phyloP scores from a whole-genome alignment of 192 early-diverging fungal genomes.

The Coemansia nantahalensis region DNA sequence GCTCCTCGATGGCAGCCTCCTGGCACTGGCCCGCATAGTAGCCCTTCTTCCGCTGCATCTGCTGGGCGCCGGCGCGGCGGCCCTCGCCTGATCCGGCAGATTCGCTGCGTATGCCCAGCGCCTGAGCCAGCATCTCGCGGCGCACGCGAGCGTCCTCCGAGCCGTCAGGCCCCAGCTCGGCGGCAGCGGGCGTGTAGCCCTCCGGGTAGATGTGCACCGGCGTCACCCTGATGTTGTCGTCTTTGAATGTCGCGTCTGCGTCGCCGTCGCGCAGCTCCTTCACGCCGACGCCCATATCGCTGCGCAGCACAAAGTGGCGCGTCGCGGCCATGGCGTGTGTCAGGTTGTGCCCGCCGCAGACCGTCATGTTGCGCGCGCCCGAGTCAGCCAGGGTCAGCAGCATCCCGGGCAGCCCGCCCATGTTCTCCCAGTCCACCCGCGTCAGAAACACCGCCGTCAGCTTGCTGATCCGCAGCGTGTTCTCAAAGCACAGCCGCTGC shows the following conservation, averaged over 20 bases:
- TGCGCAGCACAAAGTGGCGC: slow-evolving; percentile 75
- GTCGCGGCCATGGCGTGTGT: slow-evolving; percentile 76
- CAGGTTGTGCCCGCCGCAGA: slow-evolving; percentile 78
- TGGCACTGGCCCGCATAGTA: slow-evolving; percentile 29
- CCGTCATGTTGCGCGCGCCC: slow-evolving; percentile 57
- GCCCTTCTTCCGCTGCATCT: slow-evolving; percentile 34
- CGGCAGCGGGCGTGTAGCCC: slow-evolving; percentile 14
- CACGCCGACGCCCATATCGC: slow-evolving; percentile 54
- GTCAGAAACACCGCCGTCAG: slow-evolving; percentile 78
- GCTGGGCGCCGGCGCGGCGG: neutral
- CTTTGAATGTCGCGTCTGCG: slow-evolving; percentile 50
- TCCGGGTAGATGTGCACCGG: slow-evolving; percentile 66
- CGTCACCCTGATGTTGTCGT: slow-evolving; percentile 64
- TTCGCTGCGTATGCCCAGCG: slow-evolving; percentile 31
- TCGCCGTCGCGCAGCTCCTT: slow-evolving; percentile 56
- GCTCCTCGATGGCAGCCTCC: slow-evolving; percentile 23
- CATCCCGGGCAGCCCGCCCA: slow-evolving; percentile 94
- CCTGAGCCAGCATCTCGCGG: slow-evolving; percentile 16
- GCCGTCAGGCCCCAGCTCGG: slow-evolving; percentile 23
- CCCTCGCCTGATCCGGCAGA: too few relatives aligned
- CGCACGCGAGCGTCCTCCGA: slow-evolving; percentile 21
- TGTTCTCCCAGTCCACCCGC: slow-evolving; percentile 75
- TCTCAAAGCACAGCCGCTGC: slow-evolving; percentile 81
- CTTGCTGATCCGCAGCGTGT: slow-evolving; percentile 69
- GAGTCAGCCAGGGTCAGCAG: slow-evolving; percentile 84